Conservation (phyloP, 495 filamentous ascomycete genomes). For the Margaritispora aquatica region DNA sequence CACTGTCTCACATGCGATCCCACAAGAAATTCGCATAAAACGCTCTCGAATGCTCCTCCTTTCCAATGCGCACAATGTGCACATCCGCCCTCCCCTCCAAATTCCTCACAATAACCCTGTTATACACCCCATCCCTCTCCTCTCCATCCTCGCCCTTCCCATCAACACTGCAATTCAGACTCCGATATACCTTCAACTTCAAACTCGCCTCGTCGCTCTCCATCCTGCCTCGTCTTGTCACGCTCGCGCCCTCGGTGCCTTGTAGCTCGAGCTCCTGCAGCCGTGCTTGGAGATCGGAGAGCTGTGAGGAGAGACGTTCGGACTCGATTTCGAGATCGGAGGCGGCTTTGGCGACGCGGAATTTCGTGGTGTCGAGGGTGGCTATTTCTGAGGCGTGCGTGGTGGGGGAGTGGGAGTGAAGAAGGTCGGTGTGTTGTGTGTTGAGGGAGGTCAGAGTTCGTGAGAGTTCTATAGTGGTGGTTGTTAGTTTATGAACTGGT, state of each 20-base stretch:
- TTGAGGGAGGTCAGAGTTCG: conserved; percentile 63
- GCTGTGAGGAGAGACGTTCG: conserved; percentile 76
- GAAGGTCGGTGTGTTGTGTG: conserved; percentile 63
- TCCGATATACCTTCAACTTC: conserved; percentile 85
- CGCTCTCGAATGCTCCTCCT: conserved; percentile 73
- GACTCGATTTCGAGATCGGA: conserved; percentile 87
- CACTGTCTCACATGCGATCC: conserved; percentile 68
- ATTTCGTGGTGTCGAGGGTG: conserved; percentile 87
- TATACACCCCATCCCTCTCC: conserved; percentile 77
- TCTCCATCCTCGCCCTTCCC: conserved; percentile 88
- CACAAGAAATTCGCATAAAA: conserved; percentile 98
- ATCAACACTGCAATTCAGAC: conserved; percentile 38
- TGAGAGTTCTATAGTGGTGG: conserved; percentile 46
- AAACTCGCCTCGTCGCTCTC: conserved; percentile 53
- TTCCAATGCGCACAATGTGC: conserved; percentile 89
- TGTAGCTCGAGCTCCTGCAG: conserved; percentile 81
- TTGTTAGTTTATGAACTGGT: neutral
- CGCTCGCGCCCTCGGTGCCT: conserved; percentile 55
- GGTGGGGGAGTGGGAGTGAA: conserved; percentile 61
- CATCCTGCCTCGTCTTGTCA: conserved; percentile 23
- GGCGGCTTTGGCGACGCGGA: conserved; percentile 82
- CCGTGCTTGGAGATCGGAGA: conserved; percentile 66
- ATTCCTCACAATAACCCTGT: conserved; percentile 80
- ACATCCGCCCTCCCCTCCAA: conserved; percentile 78
- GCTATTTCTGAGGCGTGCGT: conserved; percentile 77